Evolutionary conservation across 116 monocot species (phyloP), one percentile per base, ranked within the genome.

Genomic region (Iris pallida): DNA sequence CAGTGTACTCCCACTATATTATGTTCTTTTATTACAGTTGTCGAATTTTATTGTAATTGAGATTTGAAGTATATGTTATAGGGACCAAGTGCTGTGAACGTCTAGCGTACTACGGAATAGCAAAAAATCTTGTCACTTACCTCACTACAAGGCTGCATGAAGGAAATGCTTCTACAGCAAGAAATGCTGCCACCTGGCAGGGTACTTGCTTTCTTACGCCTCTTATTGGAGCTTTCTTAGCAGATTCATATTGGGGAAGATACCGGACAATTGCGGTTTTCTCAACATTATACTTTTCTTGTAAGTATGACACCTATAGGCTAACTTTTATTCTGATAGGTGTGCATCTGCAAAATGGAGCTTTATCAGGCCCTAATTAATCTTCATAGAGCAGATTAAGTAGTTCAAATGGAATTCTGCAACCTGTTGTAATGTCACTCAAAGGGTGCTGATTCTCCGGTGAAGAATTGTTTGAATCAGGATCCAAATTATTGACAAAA

Each of bases 71-170:
- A 16, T 51, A 51, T 53, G 43, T 6, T 64, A 3, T 64, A 84
- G 84, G 80, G 11, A 84, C 48, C 3, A 80, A 79, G 46, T 79
- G 76, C 65, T 84, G 84, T 69, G 84, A 84, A 73, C 75, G 83
- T 4, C 53, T 83, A 68, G 83, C 83, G 4, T 83, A 75, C 70
- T 83, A 75, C 61, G 83, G 83, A 12, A 83, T 83, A 57, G 40
- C 76, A 20, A 72, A 66, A 14, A 83, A 83, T 10, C 69, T 83
- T 20, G 84, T 80, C 47, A 84, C 76, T 49, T 84, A 84, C 20
- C 73, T 84, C 52, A 84, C 84, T 30, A 73, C 55, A 58, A 69
- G 65, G 42, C 68, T 84, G 15, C 76, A 84, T 42, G 55, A 80
- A 73, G 80, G 76, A 65, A 84, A 84, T 42, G 76, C 73, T 4